Conservation (phyloP, 164 flowering plant species). For the Cinnamomum chago region DNA sequence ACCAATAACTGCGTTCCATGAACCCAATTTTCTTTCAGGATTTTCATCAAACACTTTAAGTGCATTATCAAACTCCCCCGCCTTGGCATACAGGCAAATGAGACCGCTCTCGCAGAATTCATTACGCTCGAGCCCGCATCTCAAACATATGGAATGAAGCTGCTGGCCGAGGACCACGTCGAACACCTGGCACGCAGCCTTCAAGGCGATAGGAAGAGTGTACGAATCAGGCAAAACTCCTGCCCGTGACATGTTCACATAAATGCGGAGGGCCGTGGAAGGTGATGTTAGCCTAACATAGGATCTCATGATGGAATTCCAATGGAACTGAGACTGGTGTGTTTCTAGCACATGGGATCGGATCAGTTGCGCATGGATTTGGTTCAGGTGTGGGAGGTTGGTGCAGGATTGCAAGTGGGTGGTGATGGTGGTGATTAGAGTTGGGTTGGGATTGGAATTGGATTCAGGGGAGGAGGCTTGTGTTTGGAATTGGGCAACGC, state of each 20-base stretch:
- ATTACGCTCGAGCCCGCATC: constrained; percentile 34
- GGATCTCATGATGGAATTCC: constrained; percentile 50
- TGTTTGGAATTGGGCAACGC: neutral
- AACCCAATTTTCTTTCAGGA: constrained; percentile 48
- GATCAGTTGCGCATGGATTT: constrained; percentile 33
- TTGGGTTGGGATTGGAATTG: constrained; percentile 10
- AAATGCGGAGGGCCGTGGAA: constrained; percentile 28
- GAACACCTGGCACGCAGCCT: constrained; percentile 36
- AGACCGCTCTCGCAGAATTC: constrained; percentile 62
- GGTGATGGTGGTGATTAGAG: constrained; percentile 19
- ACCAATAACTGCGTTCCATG: constrained; percentile 61
- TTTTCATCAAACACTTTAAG: constrained; percentile 52
- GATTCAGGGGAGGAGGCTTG: neutral
- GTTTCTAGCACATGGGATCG: constrained; percentile 29
- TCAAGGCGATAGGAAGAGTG: constrained; percentile 50
- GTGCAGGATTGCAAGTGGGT: constrained; percentile 35
- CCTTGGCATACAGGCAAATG: constrained; percentile 40
- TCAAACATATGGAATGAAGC: constrained; percentile 36
- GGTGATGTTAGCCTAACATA: constrained; percentile 40
- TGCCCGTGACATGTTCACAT: constrained; percentile 37
- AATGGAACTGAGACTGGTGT: constrained; percentile 34
- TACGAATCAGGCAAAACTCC: constrained; percentile 50
- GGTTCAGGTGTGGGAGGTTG: constrained; percentile 27
- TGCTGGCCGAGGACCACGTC: constrained; percentile 26
- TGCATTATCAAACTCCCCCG: constrained; percentile 45